phyloP scores from a whole-genome alignment of 352 stramenopile species.

The Phytophthora citricola region DNA sequence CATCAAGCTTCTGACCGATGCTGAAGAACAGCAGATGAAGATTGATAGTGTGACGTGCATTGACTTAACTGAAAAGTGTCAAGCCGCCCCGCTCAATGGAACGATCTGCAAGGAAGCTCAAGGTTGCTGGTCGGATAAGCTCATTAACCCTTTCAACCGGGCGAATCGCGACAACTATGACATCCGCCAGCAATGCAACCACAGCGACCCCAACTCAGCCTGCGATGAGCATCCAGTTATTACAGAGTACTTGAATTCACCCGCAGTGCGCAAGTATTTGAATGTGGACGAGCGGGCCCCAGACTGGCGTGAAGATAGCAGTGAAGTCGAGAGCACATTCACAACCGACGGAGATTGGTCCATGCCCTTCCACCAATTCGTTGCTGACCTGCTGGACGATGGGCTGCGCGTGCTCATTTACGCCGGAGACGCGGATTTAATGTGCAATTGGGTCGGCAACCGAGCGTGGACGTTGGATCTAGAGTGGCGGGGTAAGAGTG shows the following conservation, averaged over 20 bases:
- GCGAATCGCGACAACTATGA: conserved; percentile 59
- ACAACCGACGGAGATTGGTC: conserved; percentile 88
- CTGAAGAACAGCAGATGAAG: conserved; percentile 45
- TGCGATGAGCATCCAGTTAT: conserved; percentile 61
- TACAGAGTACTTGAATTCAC: conserved; percentile 67
- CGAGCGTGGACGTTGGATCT: conserved; percentile 91
- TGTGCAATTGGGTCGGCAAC: conserved; percentile 97
- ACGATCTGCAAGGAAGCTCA: conserved; percentile 39
- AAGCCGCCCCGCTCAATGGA: conserved; percentile 28
- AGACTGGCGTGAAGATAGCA: conserved; percentile 90
- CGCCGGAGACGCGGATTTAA: conserved; percentile 95
- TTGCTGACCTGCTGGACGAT: conserved; percentile 86
- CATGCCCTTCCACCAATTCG: conserved; percentile 87
- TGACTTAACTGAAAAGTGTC: conserved; percentile 39
- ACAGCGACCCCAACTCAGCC: conserved; percentile 32
- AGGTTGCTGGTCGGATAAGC: conserved; percentile 48
- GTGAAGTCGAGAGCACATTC: conserved; percentile 89
- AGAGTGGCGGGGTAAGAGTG: conserved; percentile 87
- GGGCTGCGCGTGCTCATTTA: conserved; percentile 92
- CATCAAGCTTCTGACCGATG: conserved; percentile 43
- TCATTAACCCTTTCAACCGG: conserved; percentile 47
- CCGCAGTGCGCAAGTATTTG: conserved; percentile 38
- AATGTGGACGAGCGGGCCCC: conserved; percentile 39
- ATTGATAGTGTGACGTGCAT: conserved; percentile 47
- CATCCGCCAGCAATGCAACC: conserved; percentile 42